These are phyloP conservation scores for Paramecium sonneborni DNA, from an alignment of 73 alveolate genomes.

Conservation along the genomic window DNA sequence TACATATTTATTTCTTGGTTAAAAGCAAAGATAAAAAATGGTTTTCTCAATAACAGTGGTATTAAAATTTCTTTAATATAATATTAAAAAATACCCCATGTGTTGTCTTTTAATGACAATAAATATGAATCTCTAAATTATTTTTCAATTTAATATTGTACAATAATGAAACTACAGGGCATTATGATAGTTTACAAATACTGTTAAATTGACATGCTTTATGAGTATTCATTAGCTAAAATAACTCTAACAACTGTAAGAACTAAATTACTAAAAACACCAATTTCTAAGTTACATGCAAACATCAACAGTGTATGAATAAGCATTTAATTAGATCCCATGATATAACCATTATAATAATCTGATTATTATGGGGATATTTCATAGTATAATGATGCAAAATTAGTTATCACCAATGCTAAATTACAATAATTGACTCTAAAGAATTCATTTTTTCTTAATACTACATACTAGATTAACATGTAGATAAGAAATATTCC, in stretches of 20 bases:
- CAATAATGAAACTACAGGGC: not conserved
- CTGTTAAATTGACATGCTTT: not conserved
- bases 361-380: not conserved
- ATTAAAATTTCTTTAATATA: not conserved
- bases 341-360: not conserved
- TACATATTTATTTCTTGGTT: not conserved
- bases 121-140: not conserved
- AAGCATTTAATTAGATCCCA: not conserved
- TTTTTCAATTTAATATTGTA: not conserved
- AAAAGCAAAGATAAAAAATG: conserved; percentile 7
- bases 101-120: conserved; percentile 1
- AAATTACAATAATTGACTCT: not conserved
- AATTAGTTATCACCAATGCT: not conserved
- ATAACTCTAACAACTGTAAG: not conserved
- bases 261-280: not conserved
- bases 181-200: not conserved
- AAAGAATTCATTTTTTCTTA: not conserved
- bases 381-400: not conserved
- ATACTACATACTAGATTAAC: not conserved
- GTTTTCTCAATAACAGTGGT: not conserved
- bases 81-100: not conserved
- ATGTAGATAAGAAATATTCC: not conserved
- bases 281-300: not conserved
- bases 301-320: not conserved
- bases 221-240: not conserved